Base-by-base conservation (phyloP, 2,329 filamentous ascomycete genomes). In the Aureobasidium musti region DNA sequence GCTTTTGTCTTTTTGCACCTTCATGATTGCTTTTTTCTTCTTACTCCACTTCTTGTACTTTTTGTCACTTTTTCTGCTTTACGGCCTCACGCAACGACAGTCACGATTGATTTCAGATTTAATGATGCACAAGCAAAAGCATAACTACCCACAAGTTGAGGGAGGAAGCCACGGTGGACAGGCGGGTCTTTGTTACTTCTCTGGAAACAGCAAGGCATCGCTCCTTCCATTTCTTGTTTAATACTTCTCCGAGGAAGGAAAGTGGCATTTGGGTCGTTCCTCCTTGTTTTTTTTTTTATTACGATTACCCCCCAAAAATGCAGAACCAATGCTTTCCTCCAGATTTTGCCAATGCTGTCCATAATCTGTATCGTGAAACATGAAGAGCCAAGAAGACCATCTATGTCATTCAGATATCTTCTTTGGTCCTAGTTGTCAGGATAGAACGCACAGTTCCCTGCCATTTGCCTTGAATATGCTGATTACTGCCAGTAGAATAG, bases 91-190 rank as follows among this genome's bases (percentile, higher is more conserved):
- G 49, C 49, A 52, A 52, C 49, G 49, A 52, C 49, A 52, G 49
- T 52, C 49, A 52, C 49, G 49, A 52, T 52, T 47, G 26, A n/a
- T 52, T 30, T 19, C 49, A 28, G 17, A 14, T 33, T 52, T 52
- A 28, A 52, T 33, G 49, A 52, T 52, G 21, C 17, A 52, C 26
- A 52, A 52, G 49, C 49, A 49, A 53, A 54, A 39, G 52, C 52
- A 54, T 54, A 39, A 23, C 23, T 39, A 26, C 10, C 30, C 52
- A 54, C n/a, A 21, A 23, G 10, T 39, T 13, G 52, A 26, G 21
- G 11, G 6, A 35, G 21, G 35, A 52, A 21, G 21, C 19, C 49
- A 52, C 26, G 28, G 33, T 52, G 49, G 49, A 19, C 7, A 28
- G 49, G 17, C 14, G 14, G 45, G 7, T 17, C 6, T 28, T 28